Evolutionary conservation across 192 early-diverging fungal genomes (phyloP), one percentile per base, ranked within the genome.

Genomic region (Geranomyces michiganensis): DNA sequence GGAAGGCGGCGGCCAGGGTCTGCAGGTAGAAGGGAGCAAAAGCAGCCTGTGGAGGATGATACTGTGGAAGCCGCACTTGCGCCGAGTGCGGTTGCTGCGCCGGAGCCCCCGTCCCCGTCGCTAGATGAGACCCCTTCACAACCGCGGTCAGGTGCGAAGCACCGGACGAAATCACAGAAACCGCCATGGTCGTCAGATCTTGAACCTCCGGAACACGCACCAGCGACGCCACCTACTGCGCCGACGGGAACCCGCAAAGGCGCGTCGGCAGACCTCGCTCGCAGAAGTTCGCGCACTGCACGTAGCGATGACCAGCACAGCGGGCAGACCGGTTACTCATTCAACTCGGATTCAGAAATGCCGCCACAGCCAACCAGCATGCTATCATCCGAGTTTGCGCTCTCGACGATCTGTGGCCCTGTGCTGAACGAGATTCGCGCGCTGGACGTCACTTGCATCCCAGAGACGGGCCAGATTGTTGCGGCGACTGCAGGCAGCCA

Each of bases 401-500:
- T 82, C 17, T 56, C 75, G 13, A 60, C 82, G 0, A 60, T 49
- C 0, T 80, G 75, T 59, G 85, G 85, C 0, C 85, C 85, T 12
- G 58, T 74, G 22, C 29, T 72, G 2, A 67, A 63, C 10, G 70
- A 77, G 14, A 69, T 85, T 21, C 72, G 79, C 19, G 76, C 76
- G 15, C 47, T 84, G 30, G 81, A 78, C 68, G 71, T 86, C 29
- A 48, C 46, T 21, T 64, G 55, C 47, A 48, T 73, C 6, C 74
- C 69, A n/a, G 61, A 62, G 48, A 73, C 71, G 53, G 77, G 67
- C 26, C 45, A 76, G 51, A 70, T 86, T 21, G 71, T 87, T 27
- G 72, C 62, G 0, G 82, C 81, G 4, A 81, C 82, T 3, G 74
- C 84, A 27, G 80, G 83, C 26, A 67, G 75, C n/a, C 76, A 81